Evolutionary conservation across 495 filamentous ascomycete genomes (phyloP), one percentile per base, ranked within the genome.

Genomic region (Symbiotaphrina buchneri): DNA sequence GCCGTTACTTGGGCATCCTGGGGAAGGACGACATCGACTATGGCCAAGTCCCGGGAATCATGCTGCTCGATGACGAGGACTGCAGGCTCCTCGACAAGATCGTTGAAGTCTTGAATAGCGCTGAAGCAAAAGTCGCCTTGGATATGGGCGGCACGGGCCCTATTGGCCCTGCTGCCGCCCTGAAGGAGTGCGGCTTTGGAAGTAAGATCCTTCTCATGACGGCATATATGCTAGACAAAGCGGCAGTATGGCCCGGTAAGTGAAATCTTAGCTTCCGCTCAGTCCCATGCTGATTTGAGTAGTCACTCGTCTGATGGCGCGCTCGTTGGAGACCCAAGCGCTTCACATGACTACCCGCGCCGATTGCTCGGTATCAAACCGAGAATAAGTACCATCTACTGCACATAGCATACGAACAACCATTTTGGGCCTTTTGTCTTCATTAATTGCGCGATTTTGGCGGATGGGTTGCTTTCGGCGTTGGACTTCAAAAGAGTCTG

Each of bases 1-100:
- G 85, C 0, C 67, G 72, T 2, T 90, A 80, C 42, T 52, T 94
- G 5, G 87, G 87, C 2, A 65, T 93, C 5, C 63, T 97, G 11
- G 83, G 87, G 17, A 72, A 68, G 27, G 80, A 91, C 28, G 62
- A 77, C 3, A 63, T 81, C 28, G 79, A 93, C 44, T 58, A 77
- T 27, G 59, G 58, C 2, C 70, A 78, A 30, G 74, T 85, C 2
- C 76, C 80, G 0, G 78, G 70, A 5, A 71, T 90, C 34, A 75
- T 93, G 72, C 65, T 94, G 18, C 64, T 97, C 10, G 82, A 92
- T 45, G 78, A 84, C 6, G 87, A 94, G 40, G 87, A 97, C 40
- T 64, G 74, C 47, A 87, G 87, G 49, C 59, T 97, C 7, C 54
- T 97, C 7, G 55, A 65, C 14, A 94, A 91, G 51, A 76, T 93